phyloP scores from a whole-genome alignment of 2,329 filamentous ascomycete genomes.

The Cladophialophora chaetospira region DNA sequence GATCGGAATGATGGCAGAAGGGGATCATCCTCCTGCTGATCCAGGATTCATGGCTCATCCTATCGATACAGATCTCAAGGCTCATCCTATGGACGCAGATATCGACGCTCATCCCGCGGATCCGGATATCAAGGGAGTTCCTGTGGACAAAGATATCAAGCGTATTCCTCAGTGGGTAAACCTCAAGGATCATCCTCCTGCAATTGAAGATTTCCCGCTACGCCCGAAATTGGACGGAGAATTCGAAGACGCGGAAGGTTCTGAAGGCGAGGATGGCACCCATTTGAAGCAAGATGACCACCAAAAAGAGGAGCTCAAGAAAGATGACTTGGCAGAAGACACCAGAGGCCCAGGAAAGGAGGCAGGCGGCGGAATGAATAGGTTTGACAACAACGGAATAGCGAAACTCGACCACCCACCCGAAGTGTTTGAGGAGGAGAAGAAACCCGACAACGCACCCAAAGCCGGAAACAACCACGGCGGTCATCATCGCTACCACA shows the following conservation, averaged over 20 bases:
- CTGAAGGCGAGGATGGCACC: conserved; percentile 2
- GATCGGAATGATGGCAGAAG: no score
- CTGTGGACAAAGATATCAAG: no score
- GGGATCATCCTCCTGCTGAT: no score
- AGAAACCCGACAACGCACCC: background rate
- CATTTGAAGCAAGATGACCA: conserved; percentile 7
- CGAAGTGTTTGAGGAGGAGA: background rate
- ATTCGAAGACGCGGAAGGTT: conserved; percentile 9
- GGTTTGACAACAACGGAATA: background rate
- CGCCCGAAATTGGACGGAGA: conserved; percentile 4
- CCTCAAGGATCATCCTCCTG: conserved; percentile 11
- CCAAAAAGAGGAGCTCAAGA: background rate
- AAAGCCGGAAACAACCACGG: background rate
- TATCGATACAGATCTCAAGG: no score
- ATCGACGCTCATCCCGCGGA: no score
- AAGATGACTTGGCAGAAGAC: conserved; percentile 2
- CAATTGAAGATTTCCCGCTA: background rate
- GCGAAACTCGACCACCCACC: background rate
- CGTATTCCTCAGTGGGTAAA: no score
- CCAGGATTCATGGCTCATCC: no score
- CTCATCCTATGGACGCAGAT: no score
- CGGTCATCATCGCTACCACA: conserved; percentile 6
- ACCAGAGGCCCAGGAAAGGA: background rate
- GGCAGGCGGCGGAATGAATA: conserved; percentile 1
- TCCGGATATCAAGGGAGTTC: no score